These are phyloP conservation scores for Pilatotrama ljubarskyi DNA, from an alignment of 768 basidiomycete species.

Conservation along the genomic window DNA sequence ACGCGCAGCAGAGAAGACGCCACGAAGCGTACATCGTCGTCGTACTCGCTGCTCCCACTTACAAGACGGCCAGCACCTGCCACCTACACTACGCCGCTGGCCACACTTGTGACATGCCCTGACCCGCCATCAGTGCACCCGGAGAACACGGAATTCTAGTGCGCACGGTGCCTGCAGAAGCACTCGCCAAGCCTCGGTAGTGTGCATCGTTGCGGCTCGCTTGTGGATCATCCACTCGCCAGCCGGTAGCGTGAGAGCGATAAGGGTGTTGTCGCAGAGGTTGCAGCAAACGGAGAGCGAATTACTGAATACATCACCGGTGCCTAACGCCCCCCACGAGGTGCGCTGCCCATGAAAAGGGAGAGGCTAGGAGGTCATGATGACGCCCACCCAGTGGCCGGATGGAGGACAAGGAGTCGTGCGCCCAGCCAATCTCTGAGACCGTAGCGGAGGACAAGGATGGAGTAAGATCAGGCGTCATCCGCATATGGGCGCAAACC, in stretches of 20 bases:
- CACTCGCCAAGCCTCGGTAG: conserved; percentile 7
- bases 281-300: background rate
- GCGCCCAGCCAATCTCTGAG: background rate
- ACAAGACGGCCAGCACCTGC: too few relatives aligned
- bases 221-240: conserved; percentile 4
- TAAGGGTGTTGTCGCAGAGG: background rate
- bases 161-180: conserved; percentile 10
- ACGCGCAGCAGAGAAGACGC: too few relatives aligned
- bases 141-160: conserved; percentile 3
- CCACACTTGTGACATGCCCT: background rate
- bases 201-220: conserved; percentile 7
- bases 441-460: background rate
- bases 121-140: background rate
- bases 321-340: background rate
- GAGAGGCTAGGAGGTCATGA: background rate
- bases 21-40: too few relatives aligned
- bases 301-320: too few relatives aligned
- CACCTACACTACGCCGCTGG: too few relatives aligned
- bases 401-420: background rate
- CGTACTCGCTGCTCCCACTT: too few relatives aligned
- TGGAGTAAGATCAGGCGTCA: background rate
- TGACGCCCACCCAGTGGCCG: background rate
- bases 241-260: conserved; percentile 15
- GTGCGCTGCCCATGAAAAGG: too few relatives aligned
- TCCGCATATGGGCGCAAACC: conserved; percentile 10